phyloP scores from a whole-genome alignment of 768 basidiomycete species.

The Tubosaeta brunneosetosa region DNA sequence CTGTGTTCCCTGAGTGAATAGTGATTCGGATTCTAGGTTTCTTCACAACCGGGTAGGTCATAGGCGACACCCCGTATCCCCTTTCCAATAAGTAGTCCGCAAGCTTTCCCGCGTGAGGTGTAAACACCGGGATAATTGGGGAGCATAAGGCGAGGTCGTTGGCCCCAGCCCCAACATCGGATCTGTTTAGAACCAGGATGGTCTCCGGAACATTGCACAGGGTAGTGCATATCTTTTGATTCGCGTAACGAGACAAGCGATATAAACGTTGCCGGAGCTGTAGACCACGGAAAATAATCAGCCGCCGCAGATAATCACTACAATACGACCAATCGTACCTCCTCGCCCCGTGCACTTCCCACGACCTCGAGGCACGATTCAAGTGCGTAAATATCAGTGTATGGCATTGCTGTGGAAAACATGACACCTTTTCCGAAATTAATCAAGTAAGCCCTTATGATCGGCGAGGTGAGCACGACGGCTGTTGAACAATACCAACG shows the following conservation, averaged over 20 bases:
- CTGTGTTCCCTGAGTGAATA: constrained; percentile 16
- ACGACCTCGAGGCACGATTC: constrained; percentile 40
- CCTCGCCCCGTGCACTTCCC: constrained; percentile 11
- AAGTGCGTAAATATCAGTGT: constrained; percentile 18
- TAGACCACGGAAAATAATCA: neutral
- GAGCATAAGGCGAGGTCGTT: constrained; percentile 7
- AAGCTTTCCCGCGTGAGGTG: constrained; percentile 5
- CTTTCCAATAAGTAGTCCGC: constrained; percentile 10
- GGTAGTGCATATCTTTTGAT: neutral
- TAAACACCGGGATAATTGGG: constrained; percentile 20
- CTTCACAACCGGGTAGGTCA: constrained; percentile 15
- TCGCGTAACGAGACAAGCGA: constrained; percentile 12
- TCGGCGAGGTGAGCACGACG: constrained; percentile 15
- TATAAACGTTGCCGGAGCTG: constrained; percentile 15
- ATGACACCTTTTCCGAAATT: constrained; percentile 19
- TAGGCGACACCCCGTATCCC: constrained; percentile 8
- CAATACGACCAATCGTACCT: constrained; percentile 10
- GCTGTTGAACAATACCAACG: constrained; percentile 4
- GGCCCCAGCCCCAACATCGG: neutral
- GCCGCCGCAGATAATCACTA: neutral
- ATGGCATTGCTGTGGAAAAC: constrained; percentile 22
- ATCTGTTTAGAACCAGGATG: constrained; percentile 2
- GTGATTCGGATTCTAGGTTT: constrained; percentile 13
- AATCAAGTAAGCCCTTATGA: constrained; percentile 16
- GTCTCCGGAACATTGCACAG: constrained; percentile 5